Base-by-base conservation (phyloP, 495 filamentous ascomycete genomes). In the Annulohypoxylon bovei region DNA sequence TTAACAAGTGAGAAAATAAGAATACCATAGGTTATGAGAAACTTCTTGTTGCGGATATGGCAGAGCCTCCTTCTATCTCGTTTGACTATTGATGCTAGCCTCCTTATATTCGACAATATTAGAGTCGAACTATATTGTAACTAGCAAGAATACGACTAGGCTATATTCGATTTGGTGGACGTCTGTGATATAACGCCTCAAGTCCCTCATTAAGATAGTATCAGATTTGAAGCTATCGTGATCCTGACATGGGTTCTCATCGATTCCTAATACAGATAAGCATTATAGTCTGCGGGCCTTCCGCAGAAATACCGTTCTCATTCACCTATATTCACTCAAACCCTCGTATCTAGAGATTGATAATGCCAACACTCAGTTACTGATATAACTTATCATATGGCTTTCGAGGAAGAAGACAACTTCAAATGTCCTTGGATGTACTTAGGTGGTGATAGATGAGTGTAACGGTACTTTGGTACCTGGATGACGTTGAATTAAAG, bases 401-500 rank as follows among this genome's bases (percentile, higher is more conserved):
- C 16, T n/a, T 40, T 20, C 8, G n/a, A 8, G 1, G n/a, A 22
- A 18, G 9, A 22, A 46, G 16, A 46, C n/a, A 5, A 7, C 33
- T 7, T 35, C 8, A 35, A 35, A 11, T 35, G 12, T 35, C 33
- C 12, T 7, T 6, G 2, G 42, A 46, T 8, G 42, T 46, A 46
- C 18, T 16, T 46, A 6, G 42, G 18, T 23, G 42, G 18, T 20
- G 6, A 23, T 28, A 50, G 23, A 50, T 50, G 23, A 25, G 23
- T 50, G 46, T 50, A 50, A n/a, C 44, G 9, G 23, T 62, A 42
- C 35, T 18, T 64, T 22, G 35, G 55, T 57, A 42, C 18, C 23
- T 61, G 6, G 14, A 40, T 53, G 63, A 67, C 58, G 68, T 71
- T 63, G 57, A 71, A 62, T 66, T 71, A 66, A 39, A 66, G 68